Percentiles rank a stretch among this genome's conserved stretches.
These are phyloP conservation scores for Fragilariopsis cylindrus DNA, from an alignment of 108 stramenopile genomes.

Conservation along the genomic window DNA sequence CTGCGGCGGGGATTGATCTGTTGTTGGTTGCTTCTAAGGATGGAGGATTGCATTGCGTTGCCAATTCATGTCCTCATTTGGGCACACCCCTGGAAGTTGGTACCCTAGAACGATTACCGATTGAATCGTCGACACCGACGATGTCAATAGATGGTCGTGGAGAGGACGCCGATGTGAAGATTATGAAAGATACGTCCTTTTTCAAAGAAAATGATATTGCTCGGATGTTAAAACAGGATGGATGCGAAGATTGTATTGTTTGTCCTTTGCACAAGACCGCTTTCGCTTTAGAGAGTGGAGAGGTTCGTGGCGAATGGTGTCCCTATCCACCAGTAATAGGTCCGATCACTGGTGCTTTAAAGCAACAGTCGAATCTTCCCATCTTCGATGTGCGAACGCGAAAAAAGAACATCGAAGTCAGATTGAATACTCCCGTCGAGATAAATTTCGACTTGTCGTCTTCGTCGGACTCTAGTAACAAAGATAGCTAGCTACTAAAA, in stretches of 20 bases:
- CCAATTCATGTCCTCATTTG: constrained; percentile 95
- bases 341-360: constrained; percentile 68
- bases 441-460: neutral
- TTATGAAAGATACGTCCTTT: neutral
- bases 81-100: constrained; percentile 96
- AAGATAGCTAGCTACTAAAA: too few relatives aligned
- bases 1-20: constrained; percentile 73
- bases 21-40: constrained; percentile 77
- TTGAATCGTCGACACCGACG: constrained; percentile 18
- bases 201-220: constrained; percentile 39
- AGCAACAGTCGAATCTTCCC: constrained; percentile 55
- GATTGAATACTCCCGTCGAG: constrained; percentile 47
- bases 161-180: neutral
- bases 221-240: constrained; percentile 48
- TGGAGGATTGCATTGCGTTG: constrained; percentile 81
- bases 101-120: constrained; percentile 65
- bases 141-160: neutral
- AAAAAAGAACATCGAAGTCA: constrained; percentile 83
- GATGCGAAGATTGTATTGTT: constrained; percentile 91
- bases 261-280: constrained; percentile 95
- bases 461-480: too few relatives aligned
- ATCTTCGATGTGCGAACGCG: constrained; percentile 76
- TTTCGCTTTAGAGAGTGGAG: constrained; percentile 88
- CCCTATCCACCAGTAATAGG: constrained; percentile 94
- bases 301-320: constrained; percentile 96